These are phyloP conservation scores for Globisporangium canariense DNA, from an alignment of 352 stramenopile genomes.

Conservation along the genomic window DNA sequence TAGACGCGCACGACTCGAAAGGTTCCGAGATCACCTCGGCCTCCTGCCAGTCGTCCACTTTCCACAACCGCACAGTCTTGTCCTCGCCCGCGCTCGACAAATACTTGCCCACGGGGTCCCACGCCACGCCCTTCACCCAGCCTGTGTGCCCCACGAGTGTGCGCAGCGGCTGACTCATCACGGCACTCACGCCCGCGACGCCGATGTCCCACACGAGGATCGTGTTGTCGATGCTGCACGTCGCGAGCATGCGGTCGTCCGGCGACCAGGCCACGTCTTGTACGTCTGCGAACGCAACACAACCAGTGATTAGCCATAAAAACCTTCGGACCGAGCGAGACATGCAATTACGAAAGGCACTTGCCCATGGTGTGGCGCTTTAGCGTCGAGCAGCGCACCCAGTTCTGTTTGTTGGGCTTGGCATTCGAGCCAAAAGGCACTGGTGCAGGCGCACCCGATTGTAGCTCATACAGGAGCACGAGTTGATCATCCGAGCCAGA, in stretches of 20 bases:
- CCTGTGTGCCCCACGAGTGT: conserved; percentile 76
- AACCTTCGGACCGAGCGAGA: neutral
- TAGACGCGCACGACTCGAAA: conserved; percentile 75
- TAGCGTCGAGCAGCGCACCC: conserved; percentile 72
- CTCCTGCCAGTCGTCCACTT: conserved; percentile 76
- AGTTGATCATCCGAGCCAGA: conserved; percentile 83
- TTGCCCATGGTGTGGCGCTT: conserved; percentile 84
- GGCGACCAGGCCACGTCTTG: conserved; percentile 85
- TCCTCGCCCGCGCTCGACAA: conserved; percentile 84
- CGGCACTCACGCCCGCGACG: conserved; percentile 37
- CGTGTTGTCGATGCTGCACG: conserved; percentile 87
- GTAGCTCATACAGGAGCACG: conserved; percentile 80
- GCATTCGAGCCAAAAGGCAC: conserved; percentile 81
- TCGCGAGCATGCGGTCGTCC: conserved; percentile 85
- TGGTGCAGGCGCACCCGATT: conserved; percentile 51
- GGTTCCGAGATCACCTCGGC: conserved; percentile 60
- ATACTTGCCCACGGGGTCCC: conserved; percentile 88
- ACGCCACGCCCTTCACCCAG: conserved; percentile 86
- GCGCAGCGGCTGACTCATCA: conserved; percentile 82
- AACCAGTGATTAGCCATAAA: neutral
- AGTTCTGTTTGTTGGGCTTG: conserved; percentile 82
- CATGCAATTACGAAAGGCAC: neutral
- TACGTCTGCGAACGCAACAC: conserved; percentile 44
- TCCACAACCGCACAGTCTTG: conserved; percentile 85
- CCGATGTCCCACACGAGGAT: conserved; percentile 86